Base-by-base conservation (phyloP, 2,329 filamentous ascomycete species). In the Chaetomiaceae sp. region DNA sequence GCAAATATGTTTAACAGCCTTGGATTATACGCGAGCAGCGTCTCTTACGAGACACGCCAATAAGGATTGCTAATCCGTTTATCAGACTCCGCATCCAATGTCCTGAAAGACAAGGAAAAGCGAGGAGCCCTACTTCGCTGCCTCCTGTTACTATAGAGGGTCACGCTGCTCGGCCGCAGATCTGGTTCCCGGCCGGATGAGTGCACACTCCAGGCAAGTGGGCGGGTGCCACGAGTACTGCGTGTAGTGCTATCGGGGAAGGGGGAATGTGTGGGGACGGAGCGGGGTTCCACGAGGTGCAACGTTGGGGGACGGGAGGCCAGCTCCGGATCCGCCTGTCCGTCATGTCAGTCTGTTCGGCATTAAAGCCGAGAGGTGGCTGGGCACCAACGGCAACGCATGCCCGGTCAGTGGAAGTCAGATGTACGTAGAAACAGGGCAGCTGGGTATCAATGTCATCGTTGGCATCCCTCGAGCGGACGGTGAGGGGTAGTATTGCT, bases 81-180 rank as follows among this genome's bases (percentile, higher is more conserved):
- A 11, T n/a, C 14, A 15, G 11, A 27, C 6, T 6, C 26, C 29
- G 35, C 35, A n/a, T n/a, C n/a, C n/a, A n/a, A 38, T 19, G 2
- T 38, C 22, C 19, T 7, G 10, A 11, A 17, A 20, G 19, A 20
- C 6, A 3, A 29, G 41, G 34, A 37, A 19, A 38, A 12, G 4
- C 15, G 26, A n/a, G 6, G 32, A 24, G n/a, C n/a, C n/a, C n/a
- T n/a, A n/a, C n/a, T n/a, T n/a, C n/a, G n/a, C n/a, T n/a, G n/a
- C n/a, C n/a, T n/a, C n/a, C n/a, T n/a, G n/a, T n/a, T n/a, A n/a
- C n/a, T n/a, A n/a, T n/a, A n/a, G n/a, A n/a, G n/a, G n/a, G n/a
- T n/a, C n/a, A n/a, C n/a, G n/a, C 6, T 11, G n/a, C 35, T 44
- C 42, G 42, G 42, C 19, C 15, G n/a, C 42, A 44, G 30, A 44